Percentiles rank a stretch among this genome's conserved stretches.
Evolutionary conservation across 202 grass and related monocot genomes (phyloP).

Genomic region (Digitaria exilis): DNA sequence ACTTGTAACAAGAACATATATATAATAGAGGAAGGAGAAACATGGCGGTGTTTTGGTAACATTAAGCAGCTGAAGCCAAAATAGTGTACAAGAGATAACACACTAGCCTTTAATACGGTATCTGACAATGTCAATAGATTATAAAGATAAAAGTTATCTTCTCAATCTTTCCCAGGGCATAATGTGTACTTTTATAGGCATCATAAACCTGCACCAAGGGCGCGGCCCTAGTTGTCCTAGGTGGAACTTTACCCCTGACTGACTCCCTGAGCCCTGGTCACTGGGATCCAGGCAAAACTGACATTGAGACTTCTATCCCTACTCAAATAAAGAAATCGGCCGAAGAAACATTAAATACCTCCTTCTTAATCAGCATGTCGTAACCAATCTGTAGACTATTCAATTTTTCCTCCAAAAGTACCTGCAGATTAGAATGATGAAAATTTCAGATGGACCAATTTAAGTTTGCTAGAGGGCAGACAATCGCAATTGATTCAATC

Average conservation of each 20-base stretch:
- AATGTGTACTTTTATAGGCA: neutral
- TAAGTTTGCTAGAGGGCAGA: neutral
- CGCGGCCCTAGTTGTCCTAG: neutral
- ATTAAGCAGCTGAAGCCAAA: neutral
- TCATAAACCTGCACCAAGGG: neutral
- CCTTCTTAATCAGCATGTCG: slow-evolving; percentile 58
- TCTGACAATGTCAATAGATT: slow-evolving; percentile 5
- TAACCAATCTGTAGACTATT: slow-evolving; percentile 64
- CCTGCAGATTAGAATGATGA: slow-evolving; percentile 38
- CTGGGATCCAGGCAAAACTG: slow-evolving; percentile 5
- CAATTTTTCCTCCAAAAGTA: slow-evolving; percentile 64
- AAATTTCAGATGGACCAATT: slow-evolving; percentile 13
- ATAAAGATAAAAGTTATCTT: neutral
- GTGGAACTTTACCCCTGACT: neutral
- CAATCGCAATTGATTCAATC: slow-evolving; percentile 12
- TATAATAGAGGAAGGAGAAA: slow-evolving; percentile 14
- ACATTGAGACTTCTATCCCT: neutral
- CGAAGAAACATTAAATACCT: slow-evolving; percentile 54
- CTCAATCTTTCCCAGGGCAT: slow-evolving; percentile 3
- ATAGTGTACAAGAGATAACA: neutral
- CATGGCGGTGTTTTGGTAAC: neutral
- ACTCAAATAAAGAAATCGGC: slow-evolving; percentile 26
- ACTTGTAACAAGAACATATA: slow-evolving; percentile 29
- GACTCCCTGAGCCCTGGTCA: neutral
- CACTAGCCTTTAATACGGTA: neutral